phyloP scores from a whole-genome alignment of 441 rosid genomes.

The Euphorbia celastroides region DNA sequence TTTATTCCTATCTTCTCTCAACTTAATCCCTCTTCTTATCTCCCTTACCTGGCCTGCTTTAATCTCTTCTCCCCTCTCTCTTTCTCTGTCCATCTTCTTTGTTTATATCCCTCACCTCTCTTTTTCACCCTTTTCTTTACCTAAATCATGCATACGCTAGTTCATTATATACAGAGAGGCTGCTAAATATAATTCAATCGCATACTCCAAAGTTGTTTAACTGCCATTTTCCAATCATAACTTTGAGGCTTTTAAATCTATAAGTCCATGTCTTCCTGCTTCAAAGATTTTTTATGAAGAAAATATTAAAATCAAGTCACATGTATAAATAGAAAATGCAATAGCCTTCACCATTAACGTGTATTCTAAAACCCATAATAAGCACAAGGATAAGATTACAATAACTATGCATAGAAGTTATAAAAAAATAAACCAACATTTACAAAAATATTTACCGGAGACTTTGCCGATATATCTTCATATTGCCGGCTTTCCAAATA shows the following conservation, averaged over 20 bases:
- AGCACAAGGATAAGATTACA: too few relatives aligned
- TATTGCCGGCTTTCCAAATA: conserved; percentile 57
- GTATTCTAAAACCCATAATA: neutral
- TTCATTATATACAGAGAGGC: too few relatives aligned
- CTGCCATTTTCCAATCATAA: too few relatives aligned
- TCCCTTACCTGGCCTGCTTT: too few relatives aligned
- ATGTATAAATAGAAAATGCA: neutral
- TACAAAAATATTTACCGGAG: conserved; percentile 46
- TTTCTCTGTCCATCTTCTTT: neutral
- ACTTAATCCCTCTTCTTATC: too few relatives aligned
- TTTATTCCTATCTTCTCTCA: too few relatives aligned
- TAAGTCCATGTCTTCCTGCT: neutral
- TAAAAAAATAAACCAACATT: neutral
- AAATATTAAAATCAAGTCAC: neutral
- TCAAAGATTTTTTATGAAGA: neutral
- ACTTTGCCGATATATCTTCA: conserved; percentile 66
- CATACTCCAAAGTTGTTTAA: neutral
- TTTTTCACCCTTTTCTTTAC: too few relatives aligned
- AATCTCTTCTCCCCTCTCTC: too few relatives aligned
- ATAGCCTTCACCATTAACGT: neutral
- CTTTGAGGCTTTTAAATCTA: neutral
- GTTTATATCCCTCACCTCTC: neutral
- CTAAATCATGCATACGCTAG: too few relatives aligned
- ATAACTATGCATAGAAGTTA: neutral
- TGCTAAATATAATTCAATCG: too few relatives aligned